Evolutionary conservation across 2,329 filamentous ascomycete species (phyloP), one percentile per base, ranked within the genome.

Genomic region (Neoarthrinium moseri): DNA sequence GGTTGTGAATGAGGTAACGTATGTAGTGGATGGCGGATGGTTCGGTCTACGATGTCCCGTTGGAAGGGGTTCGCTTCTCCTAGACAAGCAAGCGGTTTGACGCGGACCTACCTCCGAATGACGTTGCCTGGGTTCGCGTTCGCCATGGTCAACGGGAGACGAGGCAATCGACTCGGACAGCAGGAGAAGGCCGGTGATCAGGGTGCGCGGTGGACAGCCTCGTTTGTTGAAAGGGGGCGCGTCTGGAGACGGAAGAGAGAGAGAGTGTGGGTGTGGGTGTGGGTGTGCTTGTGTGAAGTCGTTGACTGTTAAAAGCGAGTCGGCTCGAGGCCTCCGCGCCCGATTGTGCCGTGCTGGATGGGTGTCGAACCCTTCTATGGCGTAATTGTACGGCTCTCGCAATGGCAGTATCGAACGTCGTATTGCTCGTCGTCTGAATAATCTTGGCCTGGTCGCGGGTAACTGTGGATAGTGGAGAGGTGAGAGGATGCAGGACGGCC

Each of bases 31-130:
- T n/a, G n/a, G 8, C n/a, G 26, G 26, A n/a, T 29, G 8, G n/a
- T 29, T 8, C 8, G 26, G 26, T 29, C 8, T 29, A 29, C 8
- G 26, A 8, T n/a, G n/a, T 29, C 26, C 8, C 26, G 8, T 29
- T 29, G 26, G n/a, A n/a, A 29, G 26, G 8, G 8, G 26, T n/a
- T 29, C 26, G 26, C 8, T 8, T 8, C 26, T 29, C n/a, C n/a
- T n/a, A n/a, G n/a, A n/a, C n/a, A n/a, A n/a, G n/a, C n/a, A n/a
- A n/a, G n/a, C n/a, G n/a, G n/a, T n/a, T n/a, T n/a, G n/a, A n/a
- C n/a, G n/a, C n/a, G 8, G 37, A 43, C 62, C 42, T 63, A 66
- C 69, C 69, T 71, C 60, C 69, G 67, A 61, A 72, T 72, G 48
- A 72, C 69, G 65, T 72, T 72, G 47, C 65, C 65, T 44, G 60